These are phyloP conservation scores for Barnettozyma sucrosica DNA, from an alignment of 805 yeast genomes.

Conservation along the genomic window DNA sequence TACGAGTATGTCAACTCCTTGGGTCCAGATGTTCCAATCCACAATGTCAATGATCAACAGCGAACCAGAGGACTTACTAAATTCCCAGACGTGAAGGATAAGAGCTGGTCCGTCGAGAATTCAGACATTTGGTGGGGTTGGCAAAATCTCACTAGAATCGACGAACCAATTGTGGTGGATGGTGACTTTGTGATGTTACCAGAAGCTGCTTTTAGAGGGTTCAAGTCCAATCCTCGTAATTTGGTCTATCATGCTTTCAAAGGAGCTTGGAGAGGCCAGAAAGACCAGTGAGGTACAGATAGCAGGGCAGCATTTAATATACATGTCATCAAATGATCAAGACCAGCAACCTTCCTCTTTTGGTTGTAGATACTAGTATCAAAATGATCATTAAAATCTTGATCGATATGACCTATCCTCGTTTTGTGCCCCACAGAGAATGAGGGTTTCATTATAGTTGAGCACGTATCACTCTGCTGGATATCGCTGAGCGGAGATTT, in stretches of 20 bases:
- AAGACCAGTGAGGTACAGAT: neutral
- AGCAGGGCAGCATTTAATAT: no score
- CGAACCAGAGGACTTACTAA: slow-evolving; percentile 2
- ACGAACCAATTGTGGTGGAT: neutral
- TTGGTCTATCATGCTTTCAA: neutral
- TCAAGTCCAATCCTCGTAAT: neutral
- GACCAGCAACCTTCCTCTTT: no score
- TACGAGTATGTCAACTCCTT: slow-evolving; percentile 13
- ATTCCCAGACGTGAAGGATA: neutral
- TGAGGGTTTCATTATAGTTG: no score
- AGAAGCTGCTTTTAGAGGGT: neutral
- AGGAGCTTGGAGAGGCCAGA: neutral
- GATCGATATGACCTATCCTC: no score
- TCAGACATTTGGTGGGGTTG: neutral
- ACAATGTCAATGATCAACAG: slow-evolving; percentile 13
- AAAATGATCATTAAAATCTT: no score
- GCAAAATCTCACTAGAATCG: neutral
- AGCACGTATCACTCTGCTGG: no score
- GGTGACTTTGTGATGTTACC: neutral
- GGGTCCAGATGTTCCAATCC: slow-evolving; percentile 1
- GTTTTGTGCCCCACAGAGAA: no score
- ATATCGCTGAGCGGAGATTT: no score
- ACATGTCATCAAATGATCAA: no score
- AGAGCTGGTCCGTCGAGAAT: neutral
- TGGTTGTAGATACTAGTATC: no score